Evolutionary conservation across 306 rosid genomes (phyloP).

Genomic region (Sphenostylis stenocarpa): DNA sequence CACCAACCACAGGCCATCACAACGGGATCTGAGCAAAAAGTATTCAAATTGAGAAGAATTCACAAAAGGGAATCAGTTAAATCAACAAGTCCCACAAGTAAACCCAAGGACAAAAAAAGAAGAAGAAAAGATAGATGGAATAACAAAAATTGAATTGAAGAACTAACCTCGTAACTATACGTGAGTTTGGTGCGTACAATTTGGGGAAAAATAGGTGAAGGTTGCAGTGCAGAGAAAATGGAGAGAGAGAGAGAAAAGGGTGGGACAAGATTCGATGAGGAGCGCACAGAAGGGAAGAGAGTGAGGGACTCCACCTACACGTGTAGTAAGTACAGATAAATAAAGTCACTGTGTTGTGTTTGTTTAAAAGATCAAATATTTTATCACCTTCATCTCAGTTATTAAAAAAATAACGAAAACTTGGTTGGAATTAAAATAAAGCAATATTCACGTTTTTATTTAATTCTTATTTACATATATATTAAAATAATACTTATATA

Average conservation of each 20-base stretch:
- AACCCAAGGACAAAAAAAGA: neutral
- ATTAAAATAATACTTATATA: too few species aligned
- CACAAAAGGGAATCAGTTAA: conserved; percentile 5
- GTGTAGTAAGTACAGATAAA: neutral
- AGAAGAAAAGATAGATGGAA: neutral
- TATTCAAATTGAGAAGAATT: conserved; percentile 2
- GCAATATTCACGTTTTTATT: too few species aligned
- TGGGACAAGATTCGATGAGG: conserved; percentile 29
- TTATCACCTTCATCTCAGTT: neutral
- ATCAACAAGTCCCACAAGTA: neutral
- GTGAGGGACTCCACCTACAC: neutral
- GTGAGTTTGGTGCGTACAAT: neutral
- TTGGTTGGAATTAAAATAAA: too few species aligned
- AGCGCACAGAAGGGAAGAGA: neutral
- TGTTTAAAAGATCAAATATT: neutral
- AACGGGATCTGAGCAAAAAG: conserved; percentile 31
- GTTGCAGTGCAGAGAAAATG: conserved; percentile 1
- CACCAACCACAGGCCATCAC: neutral
- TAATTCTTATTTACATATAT: too few species aligned
- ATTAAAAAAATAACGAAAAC: too few species aligned
- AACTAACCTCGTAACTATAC: conserved; percentile 30
- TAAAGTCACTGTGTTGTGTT: neutral
- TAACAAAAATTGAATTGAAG: neutral
- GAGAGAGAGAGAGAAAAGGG: conserved; percentile 7
- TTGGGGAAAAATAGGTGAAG: neutral